phyloP scores from a whole-genome alignment of 2,329 filamentous ascomycete species.

The Sporothrix euskadiensis region DNA sequence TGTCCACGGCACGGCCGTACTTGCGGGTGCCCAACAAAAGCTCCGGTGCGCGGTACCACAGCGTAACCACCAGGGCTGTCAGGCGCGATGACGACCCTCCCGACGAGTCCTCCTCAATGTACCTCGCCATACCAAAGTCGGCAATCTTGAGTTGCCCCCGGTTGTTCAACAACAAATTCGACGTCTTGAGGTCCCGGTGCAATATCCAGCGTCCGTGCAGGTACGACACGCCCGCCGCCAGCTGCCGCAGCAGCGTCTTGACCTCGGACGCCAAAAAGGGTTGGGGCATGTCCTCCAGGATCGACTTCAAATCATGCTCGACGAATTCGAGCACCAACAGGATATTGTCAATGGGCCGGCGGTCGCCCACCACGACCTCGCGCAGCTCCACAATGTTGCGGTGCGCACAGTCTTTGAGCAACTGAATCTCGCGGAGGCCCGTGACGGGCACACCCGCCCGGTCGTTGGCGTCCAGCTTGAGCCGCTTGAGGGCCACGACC shows the following conservation, averaged over 20 bases:
- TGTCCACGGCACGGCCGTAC: constrained; percentile 78
- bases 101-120: constrained; percentile 55
- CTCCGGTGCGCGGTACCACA: constrained; percentile 95
- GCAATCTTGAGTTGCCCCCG: constrained; percentile 92
- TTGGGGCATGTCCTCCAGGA: constrained; percentile 91
- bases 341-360: constrained; percentile 61
- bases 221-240: constrained; percentile 77
- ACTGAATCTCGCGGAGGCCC: constrained; percentile 90
- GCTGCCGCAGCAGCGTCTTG: constrained; percentile 84
- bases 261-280: constrained; percentile 90
- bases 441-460: constrained; percentile 80
- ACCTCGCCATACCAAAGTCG: constrained; percentile 96
- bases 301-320: constrained; percentile 91
- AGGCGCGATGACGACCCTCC: constrained; percentile 52
- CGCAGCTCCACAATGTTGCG: constrained; percentile 77
- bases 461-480: constrained; percentile 84
- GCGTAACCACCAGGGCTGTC: constrained; percentile 89
- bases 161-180: constrained; percentile 92
- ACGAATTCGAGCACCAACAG: constrained; percentile 97
- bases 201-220: constrained; percentile 90
- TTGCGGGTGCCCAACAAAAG: constrained; percentile 76
- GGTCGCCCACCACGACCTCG: constrained; percentile 79
- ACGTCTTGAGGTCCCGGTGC: constrained; percentile 90
- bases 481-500: constrained; percentile 87
- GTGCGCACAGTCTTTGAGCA: constrained; percentile 77